phyloP scores from a whole-genome alignment of 176 grass and related monocot species.

The Otatea glauca region DNA sequence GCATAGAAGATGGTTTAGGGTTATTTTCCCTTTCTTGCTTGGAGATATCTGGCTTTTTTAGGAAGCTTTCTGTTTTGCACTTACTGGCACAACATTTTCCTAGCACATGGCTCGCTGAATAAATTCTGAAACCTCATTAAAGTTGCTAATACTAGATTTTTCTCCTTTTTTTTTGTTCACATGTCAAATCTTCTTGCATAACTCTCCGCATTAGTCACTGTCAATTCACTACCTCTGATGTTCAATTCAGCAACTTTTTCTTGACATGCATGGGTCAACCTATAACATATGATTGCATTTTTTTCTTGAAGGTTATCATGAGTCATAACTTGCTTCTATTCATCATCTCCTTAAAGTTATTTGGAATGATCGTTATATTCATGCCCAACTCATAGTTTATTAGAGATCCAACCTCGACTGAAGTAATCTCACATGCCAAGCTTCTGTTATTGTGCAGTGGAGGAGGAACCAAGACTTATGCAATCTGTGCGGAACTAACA shows the following conservation, averaged over 20 bases:
- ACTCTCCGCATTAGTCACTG: neutral
- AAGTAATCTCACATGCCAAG: conserved; percentile 23
- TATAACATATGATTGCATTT: neutral
- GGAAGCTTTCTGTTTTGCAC: conserved; percentile 4
- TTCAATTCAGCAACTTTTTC: neutral
- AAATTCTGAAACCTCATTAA: neutral
- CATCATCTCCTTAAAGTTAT: neutral
- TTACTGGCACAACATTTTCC: conserved; percentile 17
- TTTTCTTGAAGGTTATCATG: neutral
- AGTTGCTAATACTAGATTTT: neutral
- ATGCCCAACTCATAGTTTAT: conserved; percentile 9
- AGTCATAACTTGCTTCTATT: neutral
- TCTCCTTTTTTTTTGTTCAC: neutral
- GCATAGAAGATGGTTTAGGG: neutral
- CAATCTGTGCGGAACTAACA: conserved; percentile 46
- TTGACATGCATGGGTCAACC: conserved; percentile 7
- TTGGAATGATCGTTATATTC: neutral
- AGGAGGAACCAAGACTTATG: conserved; percentile 37
- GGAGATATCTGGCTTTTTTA: neutral
- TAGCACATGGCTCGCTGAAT: neutral
- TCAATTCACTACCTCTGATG: neutral
- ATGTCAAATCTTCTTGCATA: neutral
- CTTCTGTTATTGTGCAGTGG: conserved; percentile 40
- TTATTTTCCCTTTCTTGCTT: conserved; percentile 20
- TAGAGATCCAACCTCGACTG: neutral